Percentiles rank a stretch among this genome's conserved stretches.
phyloP scores from a whole-genome alignment of 1,284 basidiomycete genomes.

The Cryptococcus hybrid region DNA sequence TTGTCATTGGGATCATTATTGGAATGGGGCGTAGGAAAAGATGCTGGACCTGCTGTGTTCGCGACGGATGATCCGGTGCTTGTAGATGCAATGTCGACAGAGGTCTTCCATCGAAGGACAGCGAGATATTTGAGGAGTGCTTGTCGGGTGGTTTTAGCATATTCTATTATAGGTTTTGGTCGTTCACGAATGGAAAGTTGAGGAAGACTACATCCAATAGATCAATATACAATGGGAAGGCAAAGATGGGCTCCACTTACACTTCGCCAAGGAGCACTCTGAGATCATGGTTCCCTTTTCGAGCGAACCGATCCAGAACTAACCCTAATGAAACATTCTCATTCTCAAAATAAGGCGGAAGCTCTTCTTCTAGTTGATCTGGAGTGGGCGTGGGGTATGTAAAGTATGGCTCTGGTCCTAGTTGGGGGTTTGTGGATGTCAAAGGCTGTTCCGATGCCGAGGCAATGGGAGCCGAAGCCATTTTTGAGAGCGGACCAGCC shows the following conservation, averaged over 20 bases:
- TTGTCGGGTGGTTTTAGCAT: slow-evolving; percentile 42
- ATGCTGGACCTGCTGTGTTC: slow-evolving; percentile 7
- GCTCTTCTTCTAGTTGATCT: slow-evolving; percentile 39
- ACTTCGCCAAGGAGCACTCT: slow-evolving; percentile 28
- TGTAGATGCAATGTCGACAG: slow-evolving; percentile 30
- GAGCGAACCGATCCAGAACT: slow-evolving; percentile 33
- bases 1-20: slow-evolving; percentile 36
- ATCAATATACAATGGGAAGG: not conserved
- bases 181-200: slow-evolving; percentile 23
- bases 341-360: slow-evolving; percentile 39
- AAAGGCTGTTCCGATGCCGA: no score
- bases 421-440: slow-evolving; percentile 31
- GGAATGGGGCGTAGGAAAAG: slow-evolving; percentile 44
- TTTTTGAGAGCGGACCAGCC: no score
- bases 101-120: slow-evolving; percentile 43
- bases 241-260: slow-evolving; percentile 21
- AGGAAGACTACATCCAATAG: slow-evolving; percentile 16
- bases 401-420: slow-evolving; percentile 40
- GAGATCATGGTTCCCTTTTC: slow-evolving; percentile 39
- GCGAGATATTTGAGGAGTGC: slow-evolving; percentile 45
- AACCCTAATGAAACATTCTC: slow-evolving; percentile 39
- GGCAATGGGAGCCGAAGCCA: no score
- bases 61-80: slow-evolving; percentile 1
- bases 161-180: slow-evolving; percentile 41
- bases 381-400: slow-evolving; percentile 37